A percentile compares a stretch with the other conserved stretches of the same genome.
Conservation (phyloP, 257 asterid species). For the Solanum rostratum region DNA sequence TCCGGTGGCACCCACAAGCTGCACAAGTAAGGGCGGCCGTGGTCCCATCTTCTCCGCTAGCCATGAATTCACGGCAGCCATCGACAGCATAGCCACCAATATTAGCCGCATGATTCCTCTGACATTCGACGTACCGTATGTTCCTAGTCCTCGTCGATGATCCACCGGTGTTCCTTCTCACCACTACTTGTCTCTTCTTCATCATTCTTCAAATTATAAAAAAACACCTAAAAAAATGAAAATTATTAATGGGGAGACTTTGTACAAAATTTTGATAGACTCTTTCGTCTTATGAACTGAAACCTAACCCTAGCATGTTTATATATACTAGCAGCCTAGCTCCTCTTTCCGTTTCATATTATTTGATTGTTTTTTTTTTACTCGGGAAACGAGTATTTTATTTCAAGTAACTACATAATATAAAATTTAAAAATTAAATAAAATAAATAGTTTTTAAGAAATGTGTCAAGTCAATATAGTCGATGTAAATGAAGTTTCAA, state of each 20-base stretch:
- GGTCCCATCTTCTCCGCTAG: constrained; percentile 44
- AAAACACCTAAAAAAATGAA: not conserved
- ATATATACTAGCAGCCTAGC: not conserved
- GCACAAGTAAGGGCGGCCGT: constrained; percentile 40
- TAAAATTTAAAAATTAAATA: no score
- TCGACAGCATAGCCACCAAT: constrained; percentile 57
- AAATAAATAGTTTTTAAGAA: not conserved
- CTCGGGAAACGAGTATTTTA: no score
- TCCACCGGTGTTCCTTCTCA: not conserved
- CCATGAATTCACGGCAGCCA: constrained; percentile 66
- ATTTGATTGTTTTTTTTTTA: no score
- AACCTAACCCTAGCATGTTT: constrained; percentile 1
- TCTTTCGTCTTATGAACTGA: not conserved
- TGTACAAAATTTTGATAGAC: not conserved
- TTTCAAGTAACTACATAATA: no score
- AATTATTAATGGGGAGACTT: not conserved
- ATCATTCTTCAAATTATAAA: not conserved
- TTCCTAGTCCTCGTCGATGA: constrained; percentile 8
- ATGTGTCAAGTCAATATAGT: not conserved
- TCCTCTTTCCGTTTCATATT: no score
- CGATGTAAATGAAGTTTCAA: not conserved
- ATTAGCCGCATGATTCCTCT: constrained; percentile 51
- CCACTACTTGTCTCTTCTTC: constrained; percentile 5
- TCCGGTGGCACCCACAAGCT: constrained; percentile 64
- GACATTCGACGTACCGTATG: constrained; percentile 47